Conservation (phyloP, 1,284 basidiomycete genomes). For the Cryptococcus sp. region DNA sequence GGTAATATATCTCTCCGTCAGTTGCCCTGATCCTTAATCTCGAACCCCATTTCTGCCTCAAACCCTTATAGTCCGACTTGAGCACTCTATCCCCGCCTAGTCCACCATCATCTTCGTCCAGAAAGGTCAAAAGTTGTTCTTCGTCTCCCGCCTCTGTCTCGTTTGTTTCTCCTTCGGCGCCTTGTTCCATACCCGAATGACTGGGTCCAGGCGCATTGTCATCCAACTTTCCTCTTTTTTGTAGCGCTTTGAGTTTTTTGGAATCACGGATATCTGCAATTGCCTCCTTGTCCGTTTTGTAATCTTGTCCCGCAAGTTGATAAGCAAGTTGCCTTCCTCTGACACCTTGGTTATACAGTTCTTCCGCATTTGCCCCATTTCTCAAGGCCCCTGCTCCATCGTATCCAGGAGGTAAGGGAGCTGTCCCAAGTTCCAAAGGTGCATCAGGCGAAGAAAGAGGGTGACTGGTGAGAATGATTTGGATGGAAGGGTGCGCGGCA, state of each 20-base stretch:
- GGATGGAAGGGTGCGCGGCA: constrained; percentile 25
- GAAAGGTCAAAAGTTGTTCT: constrained; percentile 13
- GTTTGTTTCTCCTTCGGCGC: constrained; percentile 1
- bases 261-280: constrained; percentile 12
- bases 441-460: constrained; percentile 20
- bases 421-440: constrained; percentile 16
- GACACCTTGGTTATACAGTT: constrained; percentile 12
- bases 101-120: constrained; percentile 25
- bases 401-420: constrained; percentile 24
- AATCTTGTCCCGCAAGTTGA: constrained; percentile 20
- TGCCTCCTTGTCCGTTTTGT: constrained; percentile 20
- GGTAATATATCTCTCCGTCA: constrained; percentile 41
- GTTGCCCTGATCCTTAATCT: constrained; percentile 36
- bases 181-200: constrained; percentile 1
- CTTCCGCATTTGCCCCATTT: neutral
- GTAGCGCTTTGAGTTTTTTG: neutral
- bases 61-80: constrained; percentile 15
- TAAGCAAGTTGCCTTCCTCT: constrained; percentile 25
- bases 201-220: neutral
- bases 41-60: constrained; percentile 30
- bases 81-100: constrained; percentile 5
- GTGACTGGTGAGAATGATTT: constrained; percentile 26
- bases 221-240: neutral
- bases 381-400: constrained; percentile 5
- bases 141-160: neutral